Evolutionary conservation across 371 early-diverging fungal species (phyloP).

Genomic region (Coemansia sp.): DNA sequence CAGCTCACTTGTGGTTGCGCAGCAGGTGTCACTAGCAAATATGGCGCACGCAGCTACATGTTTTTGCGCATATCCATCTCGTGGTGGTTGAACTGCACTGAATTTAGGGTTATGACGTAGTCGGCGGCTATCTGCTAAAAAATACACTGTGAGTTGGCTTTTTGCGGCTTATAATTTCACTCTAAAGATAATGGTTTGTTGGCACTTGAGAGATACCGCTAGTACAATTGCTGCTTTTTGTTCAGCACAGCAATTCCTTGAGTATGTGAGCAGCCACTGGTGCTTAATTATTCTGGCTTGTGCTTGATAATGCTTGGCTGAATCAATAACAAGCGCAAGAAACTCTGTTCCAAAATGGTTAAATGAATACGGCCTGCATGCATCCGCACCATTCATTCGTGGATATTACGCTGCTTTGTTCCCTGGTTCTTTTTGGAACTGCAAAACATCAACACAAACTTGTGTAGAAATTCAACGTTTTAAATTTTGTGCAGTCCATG

Average conservation of each 20-base stretch:
- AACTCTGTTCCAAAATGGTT: constrained; percentile 1
- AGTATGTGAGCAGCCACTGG: neutral
- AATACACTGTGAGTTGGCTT: neutral
- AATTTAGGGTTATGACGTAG: neutral
- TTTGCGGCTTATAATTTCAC: neutral
- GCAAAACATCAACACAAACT: neutral
- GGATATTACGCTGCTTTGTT: neutral
- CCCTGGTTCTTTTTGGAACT: neutral
- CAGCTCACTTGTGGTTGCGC: neutral
- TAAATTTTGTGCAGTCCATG: neutral
- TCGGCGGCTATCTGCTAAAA: neutral
- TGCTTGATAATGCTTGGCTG: neutral
- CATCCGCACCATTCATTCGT: neutral
- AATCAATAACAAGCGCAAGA: neutral
- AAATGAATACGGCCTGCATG: constrained; percentile 9
- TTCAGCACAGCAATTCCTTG: neutral
- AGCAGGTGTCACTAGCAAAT: neutral
- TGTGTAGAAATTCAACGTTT: neutral
- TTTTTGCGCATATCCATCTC: neutral
- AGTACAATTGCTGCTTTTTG: neutral
- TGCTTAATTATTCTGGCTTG: neutral
- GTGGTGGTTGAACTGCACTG: neutral
- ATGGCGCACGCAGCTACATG: neutral
- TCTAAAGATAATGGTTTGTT: neutral
- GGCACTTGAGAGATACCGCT: neutral